Percentiles rank a stretch among this genome's conserved stretches.
These are phyloP conservation scores for Acorus gramineus DNA, from an alignment of 106 monocot genomes.

Conservation along the genomic window DNA sequence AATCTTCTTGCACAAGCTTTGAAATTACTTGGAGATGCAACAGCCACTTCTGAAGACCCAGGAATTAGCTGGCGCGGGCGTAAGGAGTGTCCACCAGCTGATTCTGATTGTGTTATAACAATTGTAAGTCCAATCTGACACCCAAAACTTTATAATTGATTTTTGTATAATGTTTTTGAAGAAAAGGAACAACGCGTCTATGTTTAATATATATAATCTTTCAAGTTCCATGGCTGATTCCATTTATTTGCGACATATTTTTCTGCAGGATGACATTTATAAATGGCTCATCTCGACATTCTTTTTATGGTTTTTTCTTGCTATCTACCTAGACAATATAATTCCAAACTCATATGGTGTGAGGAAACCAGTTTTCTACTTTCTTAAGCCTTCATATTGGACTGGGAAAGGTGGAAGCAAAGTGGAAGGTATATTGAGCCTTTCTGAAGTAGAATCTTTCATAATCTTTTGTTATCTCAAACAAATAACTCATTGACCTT, in stretches of 20 bases:
- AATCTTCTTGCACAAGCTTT: constrained; percentile 77
- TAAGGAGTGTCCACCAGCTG: constrained; percentile 33
- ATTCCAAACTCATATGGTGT: constrained; percentile 72
- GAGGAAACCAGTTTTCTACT: constrained; percentile 72
- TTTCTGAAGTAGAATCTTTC: too few relatives aligned
- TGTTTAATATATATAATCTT: too few relatives aligned
- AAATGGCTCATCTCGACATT: constrained; percentile 78
- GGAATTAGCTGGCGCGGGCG: constrained; percentile 66
- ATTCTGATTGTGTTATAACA: constrained; percentile 59
- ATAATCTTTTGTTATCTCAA: too few relatives aligned
- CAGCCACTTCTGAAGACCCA: constrained; percentile 53
- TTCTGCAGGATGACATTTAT: constrained; percentile 54
- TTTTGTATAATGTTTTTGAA: constrained; percentile 1
- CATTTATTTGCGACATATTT: too few relatives aligned
- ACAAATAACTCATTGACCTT: background rate
- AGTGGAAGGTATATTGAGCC: constrained; percentile 36
- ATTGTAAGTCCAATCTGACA: constrained; percentile 38
- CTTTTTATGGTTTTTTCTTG: constrained; percentile 73
- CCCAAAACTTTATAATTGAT: background rate
- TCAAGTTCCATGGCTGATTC: too few relatives aligned
- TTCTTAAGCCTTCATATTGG: constrained; percentile 76
- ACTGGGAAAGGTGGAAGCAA: constrained; percentile 71
- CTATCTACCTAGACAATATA: constrained; percentile 86
- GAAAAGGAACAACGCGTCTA: too few relatives aligned
- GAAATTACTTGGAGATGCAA: constrained; percentile 54